phyloP scores from a whole-genome alignment of 2,329 filamentous ascomycete genomes.

The Xylaria multiplex region DNA sequence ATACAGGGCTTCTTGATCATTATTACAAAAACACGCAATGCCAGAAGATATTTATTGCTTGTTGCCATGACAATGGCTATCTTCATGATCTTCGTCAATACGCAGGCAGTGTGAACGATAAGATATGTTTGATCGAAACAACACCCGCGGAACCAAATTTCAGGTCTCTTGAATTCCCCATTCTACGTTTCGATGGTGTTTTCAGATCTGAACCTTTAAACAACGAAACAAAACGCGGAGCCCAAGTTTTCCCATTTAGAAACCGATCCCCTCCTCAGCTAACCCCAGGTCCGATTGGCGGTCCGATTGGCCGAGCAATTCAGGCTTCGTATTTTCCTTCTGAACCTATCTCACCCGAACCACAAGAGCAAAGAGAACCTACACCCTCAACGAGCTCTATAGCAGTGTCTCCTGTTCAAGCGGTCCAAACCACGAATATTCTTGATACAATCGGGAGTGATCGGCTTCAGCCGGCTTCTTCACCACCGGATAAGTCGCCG shows the following conservation, averaged over 20 bases:
- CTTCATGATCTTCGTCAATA: conserved; percentile 51
- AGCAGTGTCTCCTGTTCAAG: conserved; percentile 30
- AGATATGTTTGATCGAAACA: conserved; percentile 48
- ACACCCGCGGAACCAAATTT: conserved; percentile 49
- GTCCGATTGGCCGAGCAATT: conserved; percentile 42
- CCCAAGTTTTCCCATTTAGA: conserved; percentile 36
- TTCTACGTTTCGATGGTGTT: conserved; percentile 48
- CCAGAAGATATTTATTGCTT: conserved; percentile 50
- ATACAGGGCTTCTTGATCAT: conserved; percentile 49
- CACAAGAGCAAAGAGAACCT: conserved; percentile 27
- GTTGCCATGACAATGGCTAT: conserved; percentile 52
- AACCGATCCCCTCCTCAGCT: conserved; percentile 39
- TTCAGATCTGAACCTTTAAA: conserved; percentile 47
- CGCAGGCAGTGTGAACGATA: conserved; percentile 42
- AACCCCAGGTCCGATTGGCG: conserved; percentile 41
- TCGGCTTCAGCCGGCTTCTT: conserved; percentile 21
- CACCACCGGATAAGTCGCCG: conserved; percentile 20
- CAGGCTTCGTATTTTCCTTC: conserved; percentile 34
- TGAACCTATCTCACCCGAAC: conserved; percentile 34
- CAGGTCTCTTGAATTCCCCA: conserved; percentile 47
- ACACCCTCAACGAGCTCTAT: conserved; percentile 28
- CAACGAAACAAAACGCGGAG: conserved; percentile 47
- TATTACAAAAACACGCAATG: conserved; percentile 50
- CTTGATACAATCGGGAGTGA: conserved; percentile 26
- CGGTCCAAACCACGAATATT: conserved; percentile 15